These are phyloP conservation scores for Fusarium napiforme DNA, from an alignment of 2,329 filamentous ascomycete species.

Conservation along the genomic window DNA sequence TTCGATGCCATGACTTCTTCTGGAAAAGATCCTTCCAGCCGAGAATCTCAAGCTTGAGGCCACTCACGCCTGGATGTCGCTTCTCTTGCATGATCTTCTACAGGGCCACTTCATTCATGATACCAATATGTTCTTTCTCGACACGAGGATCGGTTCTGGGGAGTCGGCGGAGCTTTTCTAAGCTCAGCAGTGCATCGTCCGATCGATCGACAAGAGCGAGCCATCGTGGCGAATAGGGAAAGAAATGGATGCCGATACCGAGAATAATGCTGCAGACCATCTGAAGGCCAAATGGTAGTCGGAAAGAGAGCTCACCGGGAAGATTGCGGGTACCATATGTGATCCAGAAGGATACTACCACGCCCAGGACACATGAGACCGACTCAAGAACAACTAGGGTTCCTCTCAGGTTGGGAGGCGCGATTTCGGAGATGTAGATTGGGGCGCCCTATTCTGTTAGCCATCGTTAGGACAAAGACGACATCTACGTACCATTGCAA, in stretches of 20 bases:
- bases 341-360: constrained; percentile 63
- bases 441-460: constrained; percentile 48
- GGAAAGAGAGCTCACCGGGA: constrained; percentile 53
- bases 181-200: constrained; percentile 51
- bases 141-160: constrained; percentile 56
- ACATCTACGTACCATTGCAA: constrained; percentile 50
- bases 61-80: background rate
- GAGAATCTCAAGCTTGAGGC: constrained; percentile 4
- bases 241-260: constrained; percentile 54
- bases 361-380: constrained; percentile 53
- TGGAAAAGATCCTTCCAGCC: constrained; percentile 19
- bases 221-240: constrained; percentile 61
- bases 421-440: constrained; percentile 62
- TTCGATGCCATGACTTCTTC: constrained; percentile 4
- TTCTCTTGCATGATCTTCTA: constrained; percentile 4
- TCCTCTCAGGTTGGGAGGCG: constrained; percentile 60
- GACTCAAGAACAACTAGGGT: constrained; percentile 61
- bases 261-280: constrained; percentile 38
- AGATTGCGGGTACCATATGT: constrained; percentile 61
- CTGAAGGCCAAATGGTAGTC: constrained; percentile 52
- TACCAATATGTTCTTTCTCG: constrained; percentile 5
- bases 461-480: background rate
- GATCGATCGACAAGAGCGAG: constrained; percentile 54
- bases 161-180: constrained; percentile 54
- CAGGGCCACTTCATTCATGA: background rate